A percentile compares a stretch with the other conserved stretches of the same genome.
Conservation (phyloP, 179 eudicot species). For the Camellia oleifera region DNA sequence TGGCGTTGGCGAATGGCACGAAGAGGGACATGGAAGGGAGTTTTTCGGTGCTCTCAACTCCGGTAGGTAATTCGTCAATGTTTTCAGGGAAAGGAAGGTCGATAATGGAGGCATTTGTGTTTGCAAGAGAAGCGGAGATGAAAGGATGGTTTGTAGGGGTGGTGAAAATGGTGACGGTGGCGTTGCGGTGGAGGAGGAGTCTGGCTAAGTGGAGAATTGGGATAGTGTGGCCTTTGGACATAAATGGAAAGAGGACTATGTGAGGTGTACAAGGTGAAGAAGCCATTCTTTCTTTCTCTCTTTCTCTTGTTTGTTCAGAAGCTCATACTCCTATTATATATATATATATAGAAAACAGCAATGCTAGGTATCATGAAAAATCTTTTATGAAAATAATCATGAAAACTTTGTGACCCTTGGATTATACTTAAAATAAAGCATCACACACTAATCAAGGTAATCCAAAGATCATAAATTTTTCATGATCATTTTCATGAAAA, state of each 20-base stretch:
- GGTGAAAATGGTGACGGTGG: conserved; percentile 42
- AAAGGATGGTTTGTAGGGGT: conserved; percentile 41
- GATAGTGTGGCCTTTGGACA: conserved; percentile 79
- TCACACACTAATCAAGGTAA: too few relatives aligned
- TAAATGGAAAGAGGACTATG: conserved; percentile 59
- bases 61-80: conserved; percentile 32
- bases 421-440: too few relatives aligned
- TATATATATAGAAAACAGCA: too few relatives aligned
- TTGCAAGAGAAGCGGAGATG: conserved; percentile 29
- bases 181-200: conserved; percentile 43
- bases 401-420: too few relatives aligned
- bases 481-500: too few relatives aligned
- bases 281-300: conserved; percentile 2
- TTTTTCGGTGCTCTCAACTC: conserved; percentile 50
- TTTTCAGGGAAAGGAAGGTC: conserved; percentile 41
- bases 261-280: conserved; percentile 17
- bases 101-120: conserved; percentile 20
- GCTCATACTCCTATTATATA: too few relatives aligned
- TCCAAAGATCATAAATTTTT: too few relatives aligned
- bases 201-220: conserved; percentile 57
- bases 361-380: too few relatives aligned
- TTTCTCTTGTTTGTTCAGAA: neutral
- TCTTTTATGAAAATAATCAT: too few relatives aligned
- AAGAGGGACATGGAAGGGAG: conserved; percentile 58
- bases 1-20: conserved; percentile 30